Evolutionary conservation across 441 rosid species (phyloP).

Genomic region (Pelargonium cotyledonis): DNA sequence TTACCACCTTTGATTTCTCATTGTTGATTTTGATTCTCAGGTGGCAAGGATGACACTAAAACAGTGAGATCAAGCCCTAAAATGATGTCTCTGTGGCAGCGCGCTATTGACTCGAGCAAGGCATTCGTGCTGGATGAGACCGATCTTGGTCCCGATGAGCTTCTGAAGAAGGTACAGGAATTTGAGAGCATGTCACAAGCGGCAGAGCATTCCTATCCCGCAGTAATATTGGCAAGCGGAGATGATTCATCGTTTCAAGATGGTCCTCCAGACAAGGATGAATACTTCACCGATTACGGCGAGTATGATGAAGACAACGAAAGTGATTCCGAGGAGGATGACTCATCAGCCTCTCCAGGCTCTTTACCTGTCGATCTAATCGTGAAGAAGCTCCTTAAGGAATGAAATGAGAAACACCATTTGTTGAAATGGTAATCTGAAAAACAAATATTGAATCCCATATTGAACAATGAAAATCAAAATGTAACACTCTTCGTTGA

Average conservation of each 20-base stretch:
- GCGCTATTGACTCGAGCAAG: conserved; percentile 61
- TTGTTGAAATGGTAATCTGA: background rate
- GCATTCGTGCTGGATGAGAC: conserved; percentile 54
- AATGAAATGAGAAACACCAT: conserved; percentile 4
- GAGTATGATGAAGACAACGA: conserved; percentile 12
- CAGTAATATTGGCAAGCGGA: conserved; percentile 41
- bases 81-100: conserved; percentile 69
- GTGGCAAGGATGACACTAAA: conserved; percentile 14
- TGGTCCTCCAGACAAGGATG: conserved; percentile 18
- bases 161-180: conserved; percentile 67
- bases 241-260: conserved; percentile 26
- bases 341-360: conserved; percentile 37
- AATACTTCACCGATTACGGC: background rate
- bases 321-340: conserved; percentile 29
- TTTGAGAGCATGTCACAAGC: conserved; percentile 57
- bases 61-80: conserved; percentile 54
- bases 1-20: no score
- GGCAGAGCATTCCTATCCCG: conserved; percentile 64
- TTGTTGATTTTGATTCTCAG: conserved; percentile 21
- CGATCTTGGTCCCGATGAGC: conserved; percentile 53
- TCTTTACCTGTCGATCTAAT: conserved; percentile 61
- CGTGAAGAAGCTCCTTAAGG: conserved; percentile 34
- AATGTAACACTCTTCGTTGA: no score
- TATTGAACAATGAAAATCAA: no score
- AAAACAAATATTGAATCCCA: no score